Conservation (phyloP, 805 yeast species). For the Kluyveromyces starmeri region DNA sequence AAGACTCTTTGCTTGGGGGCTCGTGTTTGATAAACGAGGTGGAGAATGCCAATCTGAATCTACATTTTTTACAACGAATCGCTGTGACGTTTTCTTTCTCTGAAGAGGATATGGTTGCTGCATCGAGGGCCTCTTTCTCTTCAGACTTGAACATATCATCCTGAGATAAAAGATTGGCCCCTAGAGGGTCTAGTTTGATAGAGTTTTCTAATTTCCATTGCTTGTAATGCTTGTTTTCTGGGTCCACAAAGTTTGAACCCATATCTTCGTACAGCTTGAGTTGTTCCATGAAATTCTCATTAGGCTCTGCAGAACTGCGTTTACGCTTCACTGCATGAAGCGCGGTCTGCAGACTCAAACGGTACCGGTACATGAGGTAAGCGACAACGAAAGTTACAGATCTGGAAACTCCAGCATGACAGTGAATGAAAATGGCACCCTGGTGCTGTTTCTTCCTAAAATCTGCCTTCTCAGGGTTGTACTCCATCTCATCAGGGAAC, state of each 20-base stretch:
- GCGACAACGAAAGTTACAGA: constrained; percentile 82
- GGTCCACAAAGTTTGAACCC: constrained; percentile 29
- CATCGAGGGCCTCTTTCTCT: constrained; percentile 20
- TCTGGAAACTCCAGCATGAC: constrained; percentile 90
- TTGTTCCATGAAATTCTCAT: constrained; percentile 66
- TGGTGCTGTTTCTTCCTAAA: constrained; percentile 31
- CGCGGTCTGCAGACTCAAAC: constrained; percentile 51
- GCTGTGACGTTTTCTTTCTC: constrained; percentile 25
- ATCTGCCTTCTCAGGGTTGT: constrained; percentile 23
- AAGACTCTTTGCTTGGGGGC: constrained; percentile 56
- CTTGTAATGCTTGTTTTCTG: constrained; percentile 32
- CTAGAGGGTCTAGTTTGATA: constrained; percentile 35
- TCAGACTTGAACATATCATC: constrained; percentile 28
- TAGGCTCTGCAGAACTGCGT: constrained; percentile 56
- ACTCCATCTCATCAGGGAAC: constrained; percentile 34
- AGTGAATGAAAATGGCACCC: constrained; percentile 52
- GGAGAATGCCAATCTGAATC: constrained; percentile 58
- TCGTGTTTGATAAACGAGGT: constrained; percentile 54
- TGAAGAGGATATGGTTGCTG: constrained; percentile 21
- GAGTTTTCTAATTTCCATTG: constrained; percentile 35
- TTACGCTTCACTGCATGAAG: constrained; percentile 66
- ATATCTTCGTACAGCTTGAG: constrained; percentile 49
- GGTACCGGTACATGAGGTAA: constrained; percentile 74
- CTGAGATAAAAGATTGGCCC: constrained; percentile 22
- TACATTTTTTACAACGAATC: constrained; percentile 76